Conservation (phyloP, 208 protist species). For the Leishmania braziliensis region DNA sequence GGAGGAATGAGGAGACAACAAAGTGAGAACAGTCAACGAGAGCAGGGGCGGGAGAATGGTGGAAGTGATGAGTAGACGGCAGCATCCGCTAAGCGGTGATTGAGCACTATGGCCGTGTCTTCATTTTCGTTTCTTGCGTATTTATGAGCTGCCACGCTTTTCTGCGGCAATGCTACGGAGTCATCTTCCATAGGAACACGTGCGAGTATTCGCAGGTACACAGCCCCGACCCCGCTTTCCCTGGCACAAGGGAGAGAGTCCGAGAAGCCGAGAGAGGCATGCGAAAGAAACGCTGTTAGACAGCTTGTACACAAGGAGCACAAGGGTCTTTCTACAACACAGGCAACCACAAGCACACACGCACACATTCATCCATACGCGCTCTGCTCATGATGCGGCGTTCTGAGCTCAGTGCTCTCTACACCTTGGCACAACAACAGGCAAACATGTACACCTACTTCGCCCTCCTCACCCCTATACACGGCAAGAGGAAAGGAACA, state of each 20-base stretch:
- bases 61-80: not conserved
- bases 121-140: not conserved
- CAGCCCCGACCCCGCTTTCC: not conserved
- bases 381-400: not conserved
- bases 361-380: not conserved
- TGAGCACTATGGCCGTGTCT: too few species aligned
- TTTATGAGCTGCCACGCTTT: not conserved
- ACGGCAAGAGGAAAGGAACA: not conserved
- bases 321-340: slow-evolving; percentile 2
- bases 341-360: not conserved
- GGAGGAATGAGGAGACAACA: not conserved
- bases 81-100: not conserved
- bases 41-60: not conserved
- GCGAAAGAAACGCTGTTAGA: not conserved
- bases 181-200: not conserved
- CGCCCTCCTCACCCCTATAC: not conserved
- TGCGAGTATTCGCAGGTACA: not conserved
- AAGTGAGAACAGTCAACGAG: not conserved
- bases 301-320: not conserved
- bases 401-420: not conserved
- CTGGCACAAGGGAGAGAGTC: not conserved
- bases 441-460: not conserved
- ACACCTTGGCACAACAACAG: not conserved
- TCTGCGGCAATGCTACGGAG: not conserved
- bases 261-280: not conserved